Percentiles rank a stretch among this genome's conserved stretches.
phyloP scores from a whole-genome alignment of 441 rosid species.

The Eutrema salsugineum region DNA sequence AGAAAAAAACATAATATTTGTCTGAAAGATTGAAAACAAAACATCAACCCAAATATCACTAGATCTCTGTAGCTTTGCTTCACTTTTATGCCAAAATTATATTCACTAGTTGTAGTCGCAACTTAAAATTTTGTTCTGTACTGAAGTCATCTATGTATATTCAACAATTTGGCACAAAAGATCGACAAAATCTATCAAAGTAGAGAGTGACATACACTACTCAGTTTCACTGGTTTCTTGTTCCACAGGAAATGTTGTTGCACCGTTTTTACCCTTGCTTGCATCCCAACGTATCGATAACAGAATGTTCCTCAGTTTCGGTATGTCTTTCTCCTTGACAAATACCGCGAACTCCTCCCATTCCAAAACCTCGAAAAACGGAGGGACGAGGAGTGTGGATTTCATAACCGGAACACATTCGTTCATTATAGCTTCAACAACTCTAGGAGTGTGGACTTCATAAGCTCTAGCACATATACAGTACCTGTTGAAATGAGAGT shows the following conservation, averaged over 20 bases:
- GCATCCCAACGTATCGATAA: conserved; percentile 44
- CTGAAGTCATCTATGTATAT: no score
- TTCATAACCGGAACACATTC: conserved; percentile 89
- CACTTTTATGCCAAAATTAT: no score
- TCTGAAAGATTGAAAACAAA: no score
- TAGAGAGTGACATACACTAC: not conserved
- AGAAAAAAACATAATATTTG: no score
- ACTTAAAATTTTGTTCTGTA: no score
- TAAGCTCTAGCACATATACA: conserved; percentile 89
- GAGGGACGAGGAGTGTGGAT: no score
- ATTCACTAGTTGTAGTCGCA: no score
- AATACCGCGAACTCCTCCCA: conserved; percentile 85
- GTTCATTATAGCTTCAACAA: conserved; percentile 69
- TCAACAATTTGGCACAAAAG: no score
- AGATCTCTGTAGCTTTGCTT: no score
- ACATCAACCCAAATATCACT: no score
- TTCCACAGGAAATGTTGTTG: conserved; percentile 31
- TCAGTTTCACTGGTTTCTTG: conserved; percentile 22
- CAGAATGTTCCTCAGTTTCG: conserved; percentile 65
- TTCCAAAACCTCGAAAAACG: conserved; percentile 70
- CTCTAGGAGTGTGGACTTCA: conserved; percentile 85
- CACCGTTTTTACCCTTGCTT: conserved; percentile 18
- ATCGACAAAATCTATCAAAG: no score
- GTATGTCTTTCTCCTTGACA: conserved; percentile 65
- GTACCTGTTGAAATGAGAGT: conserved; percentile 27